Conservation (phyloP, 768 basidiomycete species). For the Lentinula guzmanii region DNA sequence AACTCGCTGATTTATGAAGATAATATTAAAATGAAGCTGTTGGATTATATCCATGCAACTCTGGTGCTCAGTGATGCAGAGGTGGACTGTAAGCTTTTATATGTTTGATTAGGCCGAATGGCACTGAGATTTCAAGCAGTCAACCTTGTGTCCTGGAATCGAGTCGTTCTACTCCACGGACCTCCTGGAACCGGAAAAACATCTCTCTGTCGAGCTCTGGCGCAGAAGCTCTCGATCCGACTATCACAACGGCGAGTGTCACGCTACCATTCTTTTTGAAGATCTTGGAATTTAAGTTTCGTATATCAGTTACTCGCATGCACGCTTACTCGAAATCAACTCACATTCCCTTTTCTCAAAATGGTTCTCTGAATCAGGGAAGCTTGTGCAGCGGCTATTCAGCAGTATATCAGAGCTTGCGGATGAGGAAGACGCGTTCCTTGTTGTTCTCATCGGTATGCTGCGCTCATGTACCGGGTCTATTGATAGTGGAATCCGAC, state of each 20-base stretch:
- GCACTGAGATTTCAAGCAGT: slow-evolving; percentile 32
- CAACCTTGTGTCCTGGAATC: slow-evolving; percentile 94
- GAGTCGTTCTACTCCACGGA: slow-evolving; percentile 90
- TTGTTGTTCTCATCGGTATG: slow-evolving; percentile 89
- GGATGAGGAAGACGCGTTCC: slow-evolving; percentile 87
- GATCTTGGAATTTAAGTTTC: neutral
- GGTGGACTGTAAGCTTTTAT: slow-evolving; percentile 61
- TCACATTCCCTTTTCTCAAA: slow-evolving; percentile 97
- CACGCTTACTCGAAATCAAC: slow-evolving; percentile 93
- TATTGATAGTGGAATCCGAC: neutral
- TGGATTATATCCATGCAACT: slow-evolving; percentile 95
- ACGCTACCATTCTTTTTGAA: neutral
- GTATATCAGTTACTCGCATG: slow-evolving; percentile 65
- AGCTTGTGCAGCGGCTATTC: slow-evolving; percentile 93
- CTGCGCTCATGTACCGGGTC: neutral
- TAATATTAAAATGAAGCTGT: slow-evolving; percentile 78
- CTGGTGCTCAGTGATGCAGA: slow-evolving; percentile 86
- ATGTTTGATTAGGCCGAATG: neutral
- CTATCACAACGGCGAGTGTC: slow-evolving; percentile 67
- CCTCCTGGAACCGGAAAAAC: slow-evolving; percentile 99
- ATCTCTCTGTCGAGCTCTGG: slow-evolving; percentile 87
- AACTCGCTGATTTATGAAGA: slow-evolving; percentile 81
- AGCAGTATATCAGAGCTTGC: slow-evolving; percentile 84
- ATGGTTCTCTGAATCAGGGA: slow-evolving; percentile 99
- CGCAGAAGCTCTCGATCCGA: slow-evolving; percentile 92